A percentile compares a stretch with the other conserved stretches of the same genome.
These are phyloP conservation scores for Syzygium syzygioides DNA, from an alignment of 441 rosid species.

Conservation along the genomic window DNA sequence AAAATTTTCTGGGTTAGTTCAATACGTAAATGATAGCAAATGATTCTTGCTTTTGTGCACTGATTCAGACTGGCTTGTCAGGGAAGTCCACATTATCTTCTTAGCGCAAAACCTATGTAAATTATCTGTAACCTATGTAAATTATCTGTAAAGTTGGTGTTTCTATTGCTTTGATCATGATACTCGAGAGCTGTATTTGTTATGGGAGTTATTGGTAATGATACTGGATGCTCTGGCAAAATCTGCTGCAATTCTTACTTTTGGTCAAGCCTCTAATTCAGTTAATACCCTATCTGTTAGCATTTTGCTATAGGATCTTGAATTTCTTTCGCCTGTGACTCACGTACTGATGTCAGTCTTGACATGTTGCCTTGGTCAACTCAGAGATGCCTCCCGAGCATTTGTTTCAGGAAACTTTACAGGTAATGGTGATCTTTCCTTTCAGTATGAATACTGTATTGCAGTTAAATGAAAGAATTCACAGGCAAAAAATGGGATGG, in stretches of 20 bases:
- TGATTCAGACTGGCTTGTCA: not conserved
- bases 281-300: not conserved
- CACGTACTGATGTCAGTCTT: not conserved
- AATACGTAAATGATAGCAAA: not conserved
- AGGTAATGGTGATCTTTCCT: constrained; percentile 28
- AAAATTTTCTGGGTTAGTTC: not conserved
- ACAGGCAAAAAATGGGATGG: not conserved
- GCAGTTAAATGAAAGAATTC: not conserved
- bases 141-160: not conserved
- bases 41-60: not conserved
- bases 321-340: constrained; percentile 6
- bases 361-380: not conserved
- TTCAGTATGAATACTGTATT: not conserved
- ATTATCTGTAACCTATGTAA: not conserved
- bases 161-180: not conserved
- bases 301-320: not conserved
- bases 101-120: not conserved
- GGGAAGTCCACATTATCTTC: not conserved
- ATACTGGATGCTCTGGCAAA: not conserved
- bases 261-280: not conserved
- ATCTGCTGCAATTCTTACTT: not conserved
- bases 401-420: constrained; percentile 90
- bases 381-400: constrained; percentile 88
- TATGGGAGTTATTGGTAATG: not conserved
- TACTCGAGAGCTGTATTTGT: not conserved